Evolutionary conservation across 1,139 yeast genomes (phyloP), one percentile per base, ranked within the genome.

Genomic region (Hemisphaericaspora lyxosophila): DNA sequence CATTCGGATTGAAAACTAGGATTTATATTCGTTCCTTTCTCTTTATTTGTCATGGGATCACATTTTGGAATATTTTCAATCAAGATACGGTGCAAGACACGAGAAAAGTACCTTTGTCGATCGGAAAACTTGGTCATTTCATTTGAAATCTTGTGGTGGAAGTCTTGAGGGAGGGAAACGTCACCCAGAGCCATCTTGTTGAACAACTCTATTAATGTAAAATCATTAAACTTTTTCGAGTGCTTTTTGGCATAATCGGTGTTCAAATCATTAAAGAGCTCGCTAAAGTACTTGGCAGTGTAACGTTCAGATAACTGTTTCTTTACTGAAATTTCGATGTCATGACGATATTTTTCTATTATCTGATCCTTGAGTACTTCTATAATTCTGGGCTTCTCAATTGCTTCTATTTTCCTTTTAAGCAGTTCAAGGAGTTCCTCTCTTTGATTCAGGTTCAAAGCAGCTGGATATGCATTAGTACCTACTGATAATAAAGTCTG

Each of bases 21-120:
- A 23, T 45, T 40, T 5, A 62, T 35, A n/a, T 44, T 42, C n/a
- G n/a, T n/a, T 5, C 64, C 69, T 3, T 26, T 40, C 40, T 61
- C 64, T 7, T 51, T 50, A 2, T 45, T 32, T 2, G 57, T 46
- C 23, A 64, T 43, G 4, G 52, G 45, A 11, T 48, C 53, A 17
- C 52, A 48, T 29, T 41, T 39, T 7, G 68, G 64, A 34, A 54
- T 55, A 46, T 47, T 45, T n/a, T 42, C 41, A 11, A 40, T 13
- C 7, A 60, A 32, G 3, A 59, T 33, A 14, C 53, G 55, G 7
- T 49, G 37, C 12, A 53, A 34, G n/a, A 60, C 33, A 32, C 46
- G 42, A 15, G 43, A 28, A 31, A 43, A 49, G 28, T 48, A 53
- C 4, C 27, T 30, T 15, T 39, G 38, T 19, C 41, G 52, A 36